phyloP scores from a whole-genome alignment of 2,329 filamentous ascomycete genomes.

The Colletotrichum nymphaeae region DNA sequence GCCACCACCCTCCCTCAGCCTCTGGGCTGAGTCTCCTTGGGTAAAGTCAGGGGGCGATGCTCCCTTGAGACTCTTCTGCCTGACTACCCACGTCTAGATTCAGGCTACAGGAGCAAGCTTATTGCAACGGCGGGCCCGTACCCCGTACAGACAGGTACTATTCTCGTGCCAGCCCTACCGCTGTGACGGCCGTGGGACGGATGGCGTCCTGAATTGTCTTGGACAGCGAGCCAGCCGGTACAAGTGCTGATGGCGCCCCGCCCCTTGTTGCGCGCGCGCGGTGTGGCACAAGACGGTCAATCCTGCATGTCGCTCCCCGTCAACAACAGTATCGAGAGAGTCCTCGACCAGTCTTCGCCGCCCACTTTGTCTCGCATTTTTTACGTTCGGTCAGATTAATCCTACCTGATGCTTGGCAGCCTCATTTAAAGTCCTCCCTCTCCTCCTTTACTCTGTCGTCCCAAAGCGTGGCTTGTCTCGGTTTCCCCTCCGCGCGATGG shows the following conservation, averaged over 20 bases:
- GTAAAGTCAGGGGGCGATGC: slow-evolving; percentile 8
- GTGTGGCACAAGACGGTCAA: not conserved
- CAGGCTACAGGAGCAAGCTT: slow-evolving; percentile 1
- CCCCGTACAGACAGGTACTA: too few relatives aligned
- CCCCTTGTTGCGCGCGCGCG: slow-evolving; percentile 12
- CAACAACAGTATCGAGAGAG: not conserved
- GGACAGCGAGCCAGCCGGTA: not conserved
- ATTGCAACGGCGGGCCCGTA: not conserved
- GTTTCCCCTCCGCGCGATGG: not conserved
- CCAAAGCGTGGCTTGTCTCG: not conserved
- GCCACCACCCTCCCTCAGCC: not conserved
- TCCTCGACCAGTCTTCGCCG: not conserved
- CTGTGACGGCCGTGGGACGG: not conserved
- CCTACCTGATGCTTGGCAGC: not conserved
- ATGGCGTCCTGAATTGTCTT: slow-evolving; percentile 1
- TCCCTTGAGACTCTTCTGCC: not conserved
- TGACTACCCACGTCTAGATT: not conserved
- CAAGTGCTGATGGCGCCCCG: not conserved
- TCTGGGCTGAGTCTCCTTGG: slow-evolving; percentile 9
- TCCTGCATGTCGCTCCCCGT: not conserved
- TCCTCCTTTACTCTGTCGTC: not conserved
- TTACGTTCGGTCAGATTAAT: not conserved
- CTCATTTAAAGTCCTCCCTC: not conserved
- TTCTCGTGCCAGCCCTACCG: slow-evolving; percentile 17
- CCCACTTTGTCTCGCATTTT: not conserved